Conservation (phyloP, 2,329 filamentous ascomycete genomes). For the Leptodontidium sp. region DNA sequence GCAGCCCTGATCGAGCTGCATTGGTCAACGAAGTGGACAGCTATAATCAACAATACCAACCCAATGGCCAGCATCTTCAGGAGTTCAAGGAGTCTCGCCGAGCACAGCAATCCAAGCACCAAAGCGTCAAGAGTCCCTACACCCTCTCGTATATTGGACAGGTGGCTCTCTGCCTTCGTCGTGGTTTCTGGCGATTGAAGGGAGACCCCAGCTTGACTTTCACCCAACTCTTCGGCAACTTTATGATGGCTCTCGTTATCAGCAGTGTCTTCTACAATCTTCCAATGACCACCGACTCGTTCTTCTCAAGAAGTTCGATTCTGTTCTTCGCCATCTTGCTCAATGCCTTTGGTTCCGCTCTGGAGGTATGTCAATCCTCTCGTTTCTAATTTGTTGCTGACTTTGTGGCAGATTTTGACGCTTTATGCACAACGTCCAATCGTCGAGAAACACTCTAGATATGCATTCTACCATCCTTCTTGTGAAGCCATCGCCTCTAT, state of each 20-base stretch:
- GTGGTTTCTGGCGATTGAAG: constrained; percentile 79
- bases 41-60: constrained; percentile 46
- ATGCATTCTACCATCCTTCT: constrained; percentile 89
- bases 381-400: constrained; percentile 5
- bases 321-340: constrained; percentile 74
- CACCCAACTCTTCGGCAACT: constrained; percentile 47
- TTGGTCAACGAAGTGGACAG: constrained; percentile 50
- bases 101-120: constrained; percentile 39
- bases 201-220: constrained; percentile 77
- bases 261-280: constrained; percentile 70
- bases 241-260: constrained; percentile 67
- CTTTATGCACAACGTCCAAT: constrained; percentile 89
- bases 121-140: constrained; percentile 61
- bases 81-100: constrained; percentile 53
- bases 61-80: constrained; percentile 54
- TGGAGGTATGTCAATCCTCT: constrained; percentile 54
- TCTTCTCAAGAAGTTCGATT: constrained; percentile 68
- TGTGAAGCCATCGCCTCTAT: constrained; percentile 91
- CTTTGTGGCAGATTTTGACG: constrained; percentile 64
- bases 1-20: constrained; percentile 54
- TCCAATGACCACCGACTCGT: constrained; percentile 59
- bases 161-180: constrained; percentile 80
- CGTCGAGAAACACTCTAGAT: constrained; percentile 87
- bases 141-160: constrained; percentile 82
- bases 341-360: constrained; percentile 67